Evolutionary conservation across 495 filamentous ascomycete genomes (phyloP).

Genomic region (Penicillium goetzii): DNA sequence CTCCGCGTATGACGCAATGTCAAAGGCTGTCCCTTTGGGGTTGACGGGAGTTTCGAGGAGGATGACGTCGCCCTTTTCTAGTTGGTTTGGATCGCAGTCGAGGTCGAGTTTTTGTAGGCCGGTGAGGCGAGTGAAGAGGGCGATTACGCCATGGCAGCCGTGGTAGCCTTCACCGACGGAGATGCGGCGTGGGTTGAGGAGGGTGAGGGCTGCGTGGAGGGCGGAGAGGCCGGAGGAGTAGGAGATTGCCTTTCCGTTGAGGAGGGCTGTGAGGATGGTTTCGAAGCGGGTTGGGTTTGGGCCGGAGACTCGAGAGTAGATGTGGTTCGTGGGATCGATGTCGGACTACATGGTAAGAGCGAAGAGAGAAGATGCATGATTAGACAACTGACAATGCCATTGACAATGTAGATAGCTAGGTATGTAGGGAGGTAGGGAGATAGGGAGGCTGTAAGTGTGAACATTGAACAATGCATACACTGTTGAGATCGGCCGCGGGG

Average conservation of each 20-base stretch:
- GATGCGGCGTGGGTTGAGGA: conserved; percentile 76
- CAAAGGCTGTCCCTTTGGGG: conserved; percentile 77
- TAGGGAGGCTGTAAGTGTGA: conserved; percentile 8
- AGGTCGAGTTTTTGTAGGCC: conserved; percentile 68
- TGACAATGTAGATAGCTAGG: not conserved
- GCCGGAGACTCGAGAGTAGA: conserved; percentile 79
- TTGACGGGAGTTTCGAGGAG: conserved; percentile 94
- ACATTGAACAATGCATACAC: conserved; percentile 31
- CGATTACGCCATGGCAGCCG: conserved; percentile 85
- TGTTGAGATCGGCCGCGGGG: conserved; percentile 42
- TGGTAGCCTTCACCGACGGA: conserved; percentile 87
- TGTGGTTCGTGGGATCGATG: conserved; percentile 35
- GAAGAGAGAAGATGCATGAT: not conserved
- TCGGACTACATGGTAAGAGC: conserved; percentile 24
- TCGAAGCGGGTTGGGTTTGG: conserved; percentile 87
- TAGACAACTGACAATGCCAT: not conserved
- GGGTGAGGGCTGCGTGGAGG: conserved; percentile 79
- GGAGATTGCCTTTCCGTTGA: conserved; percentile 68
- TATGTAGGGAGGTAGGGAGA: not conserved
- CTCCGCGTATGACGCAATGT: conserved; percentile 68
- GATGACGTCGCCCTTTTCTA: conserved; percentile 77
- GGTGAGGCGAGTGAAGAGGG: conserved; percentile 69
- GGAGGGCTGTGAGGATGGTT: conserved; percentile 70
- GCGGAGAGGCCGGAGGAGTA: conserved; percentile 87
- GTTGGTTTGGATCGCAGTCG: conserved; percentile 56